Percentiles rank a stretch among this genome's conserved stretches.
Evolutionary conservation across 306 rosid species (phyloP).

Genomic region (Cucurbita ficifolia): DNA sequence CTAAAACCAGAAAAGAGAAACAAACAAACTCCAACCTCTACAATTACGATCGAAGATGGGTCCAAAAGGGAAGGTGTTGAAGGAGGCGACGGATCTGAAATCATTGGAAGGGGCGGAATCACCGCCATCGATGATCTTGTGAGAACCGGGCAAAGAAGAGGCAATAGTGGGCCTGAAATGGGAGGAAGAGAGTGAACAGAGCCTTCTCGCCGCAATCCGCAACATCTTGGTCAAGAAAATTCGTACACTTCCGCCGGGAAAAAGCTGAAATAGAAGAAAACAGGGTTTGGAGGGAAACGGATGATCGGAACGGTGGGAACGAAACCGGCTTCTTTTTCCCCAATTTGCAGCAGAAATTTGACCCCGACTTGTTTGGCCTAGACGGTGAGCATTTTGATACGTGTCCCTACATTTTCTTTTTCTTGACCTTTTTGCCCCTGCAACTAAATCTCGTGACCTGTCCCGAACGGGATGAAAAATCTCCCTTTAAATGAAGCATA

Average conservation of each 20-base stretch:
- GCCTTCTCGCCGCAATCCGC: constrained; percentile 34
- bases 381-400: background rate
- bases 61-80: background rate
- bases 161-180: constrained; percentile 19
- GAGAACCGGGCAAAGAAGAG: constrained; percentile 14
- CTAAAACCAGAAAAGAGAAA: background rate
- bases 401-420: background rate
- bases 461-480: no score
- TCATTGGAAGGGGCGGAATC: constrained; percentile 12
- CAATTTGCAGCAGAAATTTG: background rate
- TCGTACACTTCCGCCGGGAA: background rate
- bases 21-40: constrained; percentile 18
- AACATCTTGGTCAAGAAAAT: constrained; percentile 14
- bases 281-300: background rate
- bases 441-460: no score
- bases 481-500: no score
- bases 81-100: constrained; percentile 14
- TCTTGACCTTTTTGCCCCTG: background rate
- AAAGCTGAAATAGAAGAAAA: background rate
- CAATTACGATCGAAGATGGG: constrained; percentile 7
- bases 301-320: background rate
- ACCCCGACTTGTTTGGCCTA: background rate
- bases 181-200: constrained; percentile 21
- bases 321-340: background rate
- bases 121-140: constrained; percentile 6